A percentile compares a stretch with the other conserved stretches of the same genome.
Conservation (phyloP, 2,329 filamentous ascomycete genomes). For the Claviceps lovelessii region DNA sequence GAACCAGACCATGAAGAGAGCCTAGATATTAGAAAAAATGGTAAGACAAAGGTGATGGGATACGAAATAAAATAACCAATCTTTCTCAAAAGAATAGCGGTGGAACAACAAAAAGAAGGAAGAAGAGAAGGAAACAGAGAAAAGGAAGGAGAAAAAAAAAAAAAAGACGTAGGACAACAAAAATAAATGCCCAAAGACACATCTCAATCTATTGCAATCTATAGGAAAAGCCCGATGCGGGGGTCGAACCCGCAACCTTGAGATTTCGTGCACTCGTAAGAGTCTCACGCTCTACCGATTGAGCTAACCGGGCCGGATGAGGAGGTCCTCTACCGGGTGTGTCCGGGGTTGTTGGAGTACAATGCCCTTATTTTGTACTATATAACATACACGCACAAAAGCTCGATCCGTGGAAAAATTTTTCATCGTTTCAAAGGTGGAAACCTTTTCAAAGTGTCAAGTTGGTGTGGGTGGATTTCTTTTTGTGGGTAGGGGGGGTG, state of each 20-base stretch:
- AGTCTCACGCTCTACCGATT: constrained; percentile 55
- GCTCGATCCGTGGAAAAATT: background rate
- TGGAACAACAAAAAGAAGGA: background rate
- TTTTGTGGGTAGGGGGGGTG: too few relatives aligned
- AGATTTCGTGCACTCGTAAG: constrained; percentile 29
- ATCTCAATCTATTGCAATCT: background rate
- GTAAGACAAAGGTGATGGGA: too few relatives aligned
- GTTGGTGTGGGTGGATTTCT: too few relatives aligned
- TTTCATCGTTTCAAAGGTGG: background rate
- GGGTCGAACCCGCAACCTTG: constrained; percentile 42
- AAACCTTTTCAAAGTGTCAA: too few relatives aligned
- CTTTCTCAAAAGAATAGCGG: too few relatives aligned
- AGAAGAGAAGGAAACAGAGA: background rate
- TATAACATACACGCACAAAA: background rate
- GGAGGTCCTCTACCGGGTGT: background rate
- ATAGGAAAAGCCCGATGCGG: constrained; percentile 19
- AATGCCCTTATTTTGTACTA: fast-evolving
- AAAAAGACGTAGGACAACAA: background rate
- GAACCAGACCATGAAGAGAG: too few relatives aligned
- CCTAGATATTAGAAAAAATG: too few relatives aligned
- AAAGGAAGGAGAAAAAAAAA: background rate
- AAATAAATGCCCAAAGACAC: background rate
- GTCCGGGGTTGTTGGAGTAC: background rate
- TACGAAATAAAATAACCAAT: too few relatives aligned
- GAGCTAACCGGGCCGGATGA: constrained; percentile 22